Base-by-base conservation (phyloP, 2,329 filamentous ascomycete species). In the Pseudogymnoascus sp. region DNA sequence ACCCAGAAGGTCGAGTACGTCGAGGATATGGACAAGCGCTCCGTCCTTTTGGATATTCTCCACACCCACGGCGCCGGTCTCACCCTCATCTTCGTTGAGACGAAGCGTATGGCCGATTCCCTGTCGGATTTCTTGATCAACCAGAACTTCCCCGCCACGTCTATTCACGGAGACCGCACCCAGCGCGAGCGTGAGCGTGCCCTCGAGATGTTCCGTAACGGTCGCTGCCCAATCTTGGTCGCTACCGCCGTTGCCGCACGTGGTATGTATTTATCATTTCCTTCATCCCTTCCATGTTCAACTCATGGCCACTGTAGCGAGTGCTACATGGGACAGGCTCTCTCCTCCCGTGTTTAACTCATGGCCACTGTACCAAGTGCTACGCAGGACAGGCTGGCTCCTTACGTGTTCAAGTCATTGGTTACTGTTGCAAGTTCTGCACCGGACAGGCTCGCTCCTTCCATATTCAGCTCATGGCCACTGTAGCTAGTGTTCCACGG, bases 1-100 rank as follows among this genome's bases (percentile, higher is more conserved):
- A 97, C 94, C 61, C 94, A 99, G 78, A 96, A 96, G 83, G 86
- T 99, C 62, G 93, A 97, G 79, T 97, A 97, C 70, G 90, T 97
- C 64, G 93, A 97, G 79, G 94, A 97, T 71, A 79, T 85, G 66
- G 94, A 99, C 84, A 99, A 99, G 87, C 92, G 92, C 75, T 97
- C 94, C 62, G 92, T 97, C 66, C 86, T 99, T 58, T 85, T 99
- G 64, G 94, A 99, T 72, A 97, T 99, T 68, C 87, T 99, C 61
- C 93, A 97, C 83, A 96, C 91, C 42, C 91, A 97, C 71, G 90
- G 87, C 64, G 89, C 80, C 65, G 92, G 92, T 72, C 83, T 97
- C 65, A 97, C 93, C 13, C 81, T 99, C 65, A 97, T 99, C 74
- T 99, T 99, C 79, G 94, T 99, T 66, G 94, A 97, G 83, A 97